These are phyloP conservation scores for Auriscalpium vulgare DNA, from an alignment of 768 basidiomycete species.

Conservation along the genomic window DNA sequence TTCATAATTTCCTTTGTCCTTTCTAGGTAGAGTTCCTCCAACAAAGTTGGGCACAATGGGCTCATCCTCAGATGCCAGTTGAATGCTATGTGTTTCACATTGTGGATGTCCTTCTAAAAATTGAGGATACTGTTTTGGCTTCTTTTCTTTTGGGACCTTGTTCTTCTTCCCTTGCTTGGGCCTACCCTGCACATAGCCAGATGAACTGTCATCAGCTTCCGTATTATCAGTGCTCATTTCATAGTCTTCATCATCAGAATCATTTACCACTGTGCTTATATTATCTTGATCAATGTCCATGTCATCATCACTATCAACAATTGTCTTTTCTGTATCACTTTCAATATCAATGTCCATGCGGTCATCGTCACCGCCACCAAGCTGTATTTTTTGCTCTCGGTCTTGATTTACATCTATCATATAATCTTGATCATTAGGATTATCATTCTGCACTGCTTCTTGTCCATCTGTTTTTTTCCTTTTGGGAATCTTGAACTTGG, in stretches of 20 bases:
- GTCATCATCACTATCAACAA: neutral
- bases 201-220: no score
- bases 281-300: no score
- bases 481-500: neutral
- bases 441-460: no score
- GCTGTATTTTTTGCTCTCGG: no score
- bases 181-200: no score
- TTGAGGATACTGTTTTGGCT: neutral
- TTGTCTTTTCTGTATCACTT: neutral
- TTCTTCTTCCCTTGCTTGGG: no score
- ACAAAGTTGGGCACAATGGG: slow-evolving; percentile 22
- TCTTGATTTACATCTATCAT: no score
- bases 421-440: no score
- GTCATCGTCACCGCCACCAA: no score
- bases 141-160: neutral
- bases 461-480: neutral
- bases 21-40: slow-evolving; percentile 21
- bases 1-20: slow-evolving; percentile 18
- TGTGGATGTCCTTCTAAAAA: slow-evolving; percentile 19
- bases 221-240: no score
- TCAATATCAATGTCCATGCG: neutral
- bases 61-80: neutral
- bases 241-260: no score
- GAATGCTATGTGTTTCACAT: slow-evolving; percentile 16
- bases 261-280: no score